These are phyloP conservation scores for Akanthomyces lecanii DNA, from an alignment of 2,329 filamentous ascomycete species.

Conservation along the genomic window DNA sequence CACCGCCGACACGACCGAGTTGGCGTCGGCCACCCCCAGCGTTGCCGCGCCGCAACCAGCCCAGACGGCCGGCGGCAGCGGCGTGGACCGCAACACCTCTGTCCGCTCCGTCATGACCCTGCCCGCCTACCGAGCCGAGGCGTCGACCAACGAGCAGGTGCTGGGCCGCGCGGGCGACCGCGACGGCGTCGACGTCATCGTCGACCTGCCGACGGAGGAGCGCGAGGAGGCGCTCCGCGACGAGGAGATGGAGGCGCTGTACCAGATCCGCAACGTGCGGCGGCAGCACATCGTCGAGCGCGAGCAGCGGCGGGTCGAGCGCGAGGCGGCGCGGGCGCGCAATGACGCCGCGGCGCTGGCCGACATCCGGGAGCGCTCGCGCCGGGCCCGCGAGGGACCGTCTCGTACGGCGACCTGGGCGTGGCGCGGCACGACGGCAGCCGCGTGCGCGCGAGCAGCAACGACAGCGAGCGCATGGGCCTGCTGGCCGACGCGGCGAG, in stretches of 20 bases:
- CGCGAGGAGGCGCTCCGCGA: conserved; percentile 76
- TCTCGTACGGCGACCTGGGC: conserved; percentile 72
- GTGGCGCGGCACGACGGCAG: conserved; percentile 75
- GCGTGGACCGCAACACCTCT: conserved; percentile 76
- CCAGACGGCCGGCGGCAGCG: conserved; percentile 18
- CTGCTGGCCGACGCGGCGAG: conserved; percentile 68
- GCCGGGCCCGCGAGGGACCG: conserved; percentile 48
- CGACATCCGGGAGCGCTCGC: conserved; percentile 56
- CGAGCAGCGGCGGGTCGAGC: conserved; percentile 65
- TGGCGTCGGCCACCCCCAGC: neutral
- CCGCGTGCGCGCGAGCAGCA: conserved; percentile 66
- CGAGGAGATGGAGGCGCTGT: conserved; percentile 87
- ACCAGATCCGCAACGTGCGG: conserved; percentile 78
- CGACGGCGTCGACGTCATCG: conserved; percentile 82
- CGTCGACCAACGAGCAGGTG: conserved; percentile 73
- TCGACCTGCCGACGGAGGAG: conserved; percentile 78
- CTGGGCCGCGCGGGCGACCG: conserved; percentile 87
- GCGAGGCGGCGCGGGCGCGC: conserved; percentile 66
- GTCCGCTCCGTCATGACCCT: conserved; percentile 92
- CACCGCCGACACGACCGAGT: conserved; percentile 3
- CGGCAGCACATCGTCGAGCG: conserved; percentile 72
- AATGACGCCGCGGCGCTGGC: conserved; percentile 68
- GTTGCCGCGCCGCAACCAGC: neutral
- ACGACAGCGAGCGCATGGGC: conserved; percentile 67
- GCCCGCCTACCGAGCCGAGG: conserved; percentile 72